A percentile compares a stretch with the other conserved stretches of the same genome.
Conservation (phyloP, 2,329 filamentous ascomycete species). For the Clonostachys rosea region DNA sequence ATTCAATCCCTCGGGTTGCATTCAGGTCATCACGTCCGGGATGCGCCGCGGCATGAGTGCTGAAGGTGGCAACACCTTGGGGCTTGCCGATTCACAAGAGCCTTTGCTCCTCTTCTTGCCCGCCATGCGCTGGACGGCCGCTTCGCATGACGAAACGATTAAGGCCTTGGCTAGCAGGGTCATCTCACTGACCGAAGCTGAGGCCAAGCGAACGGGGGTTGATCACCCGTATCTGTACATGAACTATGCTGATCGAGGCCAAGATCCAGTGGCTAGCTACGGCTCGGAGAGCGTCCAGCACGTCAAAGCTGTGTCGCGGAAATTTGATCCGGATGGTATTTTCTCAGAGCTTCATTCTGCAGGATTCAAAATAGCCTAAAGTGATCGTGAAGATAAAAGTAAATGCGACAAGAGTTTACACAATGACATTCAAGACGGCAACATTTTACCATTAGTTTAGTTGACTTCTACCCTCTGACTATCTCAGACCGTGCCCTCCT, state of each 20-base stretch:
- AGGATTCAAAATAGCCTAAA: neutral
- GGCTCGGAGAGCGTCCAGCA: conserved; percentile 12
- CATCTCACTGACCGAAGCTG: conserved; percentile 8
- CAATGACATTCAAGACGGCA: too few relatives aligned
- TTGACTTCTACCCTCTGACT: too few relatives aligned
- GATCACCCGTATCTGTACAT: conserved; percentile 25
- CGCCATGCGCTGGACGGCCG: conserved; percentile 11
- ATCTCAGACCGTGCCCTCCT: too few relatives aligned
- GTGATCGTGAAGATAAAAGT: too few relatives aligned
- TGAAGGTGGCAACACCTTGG: conserved; percentile 25
- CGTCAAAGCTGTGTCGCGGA: neutral
- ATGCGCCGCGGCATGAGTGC: conserved; percentile 24
- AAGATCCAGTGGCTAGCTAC: conserved; percentile 31
- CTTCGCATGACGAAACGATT: conserved; percentile 9
- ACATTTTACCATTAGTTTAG: too few relatives aligned
- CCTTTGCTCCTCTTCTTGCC: conserved; percentile 12
- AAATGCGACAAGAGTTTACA: too few relatives aligned
- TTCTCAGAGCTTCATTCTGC: neutral
- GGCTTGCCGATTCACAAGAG: conserved; percentile 18
- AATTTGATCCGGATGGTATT: neutral
- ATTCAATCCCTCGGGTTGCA: neutral
- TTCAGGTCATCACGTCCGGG: conserved; percentile 39
- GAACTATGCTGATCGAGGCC: conserved; percentile 33
- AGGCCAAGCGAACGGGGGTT: conserved; percentile 5
- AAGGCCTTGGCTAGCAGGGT: conserved; percentile 8